Conservation (phyloP, 441 rosid species). For the Syzygium malaccense region DNA sequence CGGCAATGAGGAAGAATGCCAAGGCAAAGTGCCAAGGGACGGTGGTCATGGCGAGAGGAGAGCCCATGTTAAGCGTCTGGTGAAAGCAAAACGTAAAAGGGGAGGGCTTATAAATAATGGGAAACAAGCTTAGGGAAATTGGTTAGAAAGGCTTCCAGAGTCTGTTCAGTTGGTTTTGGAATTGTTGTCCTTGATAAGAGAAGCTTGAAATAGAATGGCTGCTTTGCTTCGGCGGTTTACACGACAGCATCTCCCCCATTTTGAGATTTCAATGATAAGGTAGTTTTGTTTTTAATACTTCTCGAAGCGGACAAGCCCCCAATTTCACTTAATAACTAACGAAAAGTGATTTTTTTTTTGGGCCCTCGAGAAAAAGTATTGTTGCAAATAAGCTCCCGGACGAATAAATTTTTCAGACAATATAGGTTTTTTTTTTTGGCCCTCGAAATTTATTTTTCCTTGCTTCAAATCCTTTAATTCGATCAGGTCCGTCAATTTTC, state of each 20-base stretch:
- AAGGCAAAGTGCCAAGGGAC: constrained; percentile 1
- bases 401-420: neutral
- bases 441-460: too few relatives aligned
- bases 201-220: neutral
- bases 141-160: neutral
- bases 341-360: neutral
- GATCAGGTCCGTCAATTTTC: neutral
- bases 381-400: neutral
- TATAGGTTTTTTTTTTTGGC: neutral
- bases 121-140: neutral
- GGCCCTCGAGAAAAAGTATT: neutral
- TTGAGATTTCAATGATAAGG: neutral
- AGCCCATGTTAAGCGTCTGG: neutral
- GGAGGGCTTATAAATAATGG: neutral
- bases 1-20: constrained; percentile 15
- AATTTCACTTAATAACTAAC: neutral
- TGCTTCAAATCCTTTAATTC: neutral
- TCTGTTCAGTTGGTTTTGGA: neutral
- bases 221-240: neutral
- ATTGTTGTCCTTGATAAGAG: neutral
- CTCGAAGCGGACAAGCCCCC: neutral
- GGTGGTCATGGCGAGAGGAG: neutral
- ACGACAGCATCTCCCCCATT: neutral
- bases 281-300: neutral
- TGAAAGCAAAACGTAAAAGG: neutral